Conservation (phyloP, 73 alveolate species). For the Effrenium voratum region DNA sequence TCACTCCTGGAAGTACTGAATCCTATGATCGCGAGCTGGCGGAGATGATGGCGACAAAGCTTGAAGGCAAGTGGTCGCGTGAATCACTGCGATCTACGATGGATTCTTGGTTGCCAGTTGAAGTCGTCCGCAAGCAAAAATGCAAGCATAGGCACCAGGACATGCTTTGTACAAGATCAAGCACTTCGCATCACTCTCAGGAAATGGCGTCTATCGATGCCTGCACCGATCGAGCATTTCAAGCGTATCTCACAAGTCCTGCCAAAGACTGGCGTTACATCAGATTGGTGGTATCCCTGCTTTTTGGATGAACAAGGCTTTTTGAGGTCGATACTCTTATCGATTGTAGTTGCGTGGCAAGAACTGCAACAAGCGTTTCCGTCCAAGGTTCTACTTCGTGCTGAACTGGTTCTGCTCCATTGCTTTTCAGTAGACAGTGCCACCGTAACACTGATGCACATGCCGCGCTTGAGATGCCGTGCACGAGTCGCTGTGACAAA, state of each 20-base stretch:
- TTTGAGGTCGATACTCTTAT: too few relatives aligned
- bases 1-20: slow-evolving; percentile 52
- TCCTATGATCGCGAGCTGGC: slow-evolving; percentile 56
- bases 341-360: background rate
- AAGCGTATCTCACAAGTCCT: slow-evolving; percentile 70
- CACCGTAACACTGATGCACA: too few relatives aligned
- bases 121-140: background rate
- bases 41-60: slow-evolving; percentile 62
- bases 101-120: background rate
- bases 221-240: slow-evolving; percentile 88
- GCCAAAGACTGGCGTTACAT: slow-evolving; percentile 57
- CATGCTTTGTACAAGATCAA: background rate
- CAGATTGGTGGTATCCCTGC: slow-evolving; percentile 50
- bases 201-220: slow-evolving; percentile 89
- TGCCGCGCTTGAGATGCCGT: too few relatives aligned
- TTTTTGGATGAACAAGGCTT: background rate
- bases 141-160: background rate
- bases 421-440: too few relatives aligned
- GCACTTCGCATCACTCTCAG: background rate
- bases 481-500: too few relatives aligned
- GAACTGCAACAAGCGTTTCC: too few relatives aligned
- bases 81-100: slow-evolving; percentile 67
- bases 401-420: slow-evolving; percentile 45
- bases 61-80: slow-evolving; percentile 55
- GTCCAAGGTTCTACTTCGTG: slow-evolving; percentile 26